These are phyloP conservation scores for Herpotrichia juniperi DNA, from an alignment of 2,329 filamentous ascomycete genomes.

Conservation along the genomic window DNA sequence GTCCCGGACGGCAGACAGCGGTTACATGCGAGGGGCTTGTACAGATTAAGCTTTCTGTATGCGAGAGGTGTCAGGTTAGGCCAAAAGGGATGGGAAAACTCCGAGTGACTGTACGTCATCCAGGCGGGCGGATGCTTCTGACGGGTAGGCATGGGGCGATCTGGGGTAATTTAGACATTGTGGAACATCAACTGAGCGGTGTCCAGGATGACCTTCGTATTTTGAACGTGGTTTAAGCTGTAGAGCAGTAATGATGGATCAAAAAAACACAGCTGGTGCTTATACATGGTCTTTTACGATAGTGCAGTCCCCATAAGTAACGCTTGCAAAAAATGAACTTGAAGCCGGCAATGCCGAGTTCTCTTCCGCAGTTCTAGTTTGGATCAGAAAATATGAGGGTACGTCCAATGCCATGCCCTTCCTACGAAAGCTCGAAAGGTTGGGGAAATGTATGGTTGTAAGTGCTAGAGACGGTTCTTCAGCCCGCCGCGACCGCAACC, in stretches of 20 bases:
- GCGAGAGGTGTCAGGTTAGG: not conserved
- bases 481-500: not conserved
- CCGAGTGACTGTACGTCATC: slow-evolving; percentile 14
- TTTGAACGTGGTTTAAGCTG: no score
- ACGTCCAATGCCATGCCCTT: no score
- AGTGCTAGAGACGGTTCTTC: not conserved
- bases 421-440: no score
- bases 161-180: slow-evolving; percentile 10
- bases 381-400: no score
- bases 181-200: not conserved
- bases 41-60: slow-evolving; percentile 1
- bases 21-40: not conserved
- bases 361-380: no score
- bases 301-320: no score
- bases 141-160: slow-evolving; percentile 10
- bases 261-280: no score
- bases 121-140: slow-evolving; percentile 1
- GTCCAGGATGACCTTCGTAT: not conserved
- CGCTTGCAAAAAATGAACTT: no score
- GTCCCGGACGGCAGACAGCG: not conserved
- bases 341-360: no score
- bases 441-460: no score
- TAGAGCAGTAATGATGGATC: no score
- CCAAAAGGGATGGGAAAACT: not conserved
- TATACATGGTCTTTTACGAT: no score